These are phyloP conservation scores for Cyberlindnera lachancei DNA, from an alignment of 805 yeast species.

Conservation along the genomic window DNA sequence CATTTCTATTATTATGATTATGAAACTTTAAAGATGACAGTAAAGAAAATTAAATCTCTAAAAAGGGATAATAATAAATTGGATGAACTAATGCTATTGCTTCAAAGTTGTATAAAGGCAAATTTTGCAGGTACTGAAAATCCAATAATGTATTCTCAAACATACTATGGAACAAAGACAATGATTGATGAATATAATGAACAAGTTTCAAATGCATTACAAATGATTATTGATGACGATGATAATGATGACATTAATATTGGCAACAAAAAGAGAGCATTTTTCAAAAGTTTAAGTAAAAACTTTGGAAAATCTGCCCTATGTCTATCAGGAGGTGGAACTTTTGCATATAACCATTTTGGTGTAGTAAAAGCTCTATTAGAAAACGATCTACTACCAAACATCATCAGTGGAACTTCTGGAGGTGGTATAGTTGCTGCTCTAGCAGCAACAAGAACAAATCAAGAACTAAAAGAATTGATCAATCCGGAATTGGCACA, in stretches of 20 bases:
- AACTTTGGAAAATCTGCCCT: conserved; percentile 69
- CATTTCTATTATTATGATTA: conserved; percentile 63
- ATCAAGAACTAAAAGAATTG: conserved; percentile 51
- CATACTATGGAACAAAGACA: conserved; percentile 67
- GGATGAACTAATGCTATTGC: conserved; percentile 43
- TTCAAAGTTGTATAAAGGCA: conserved; percentile 61
- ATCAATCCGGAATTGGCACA: conserved; percentile 51
- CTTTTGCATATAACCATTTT: conserved; percentile 70
- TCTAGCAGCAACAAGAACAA: conserved; percentile 58
- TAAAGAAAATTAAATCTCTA: conserved; percentile 29
- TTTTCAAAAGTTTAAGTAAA: conserved; percentile 51
- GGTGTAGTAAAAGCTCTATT: conserved; percentile 68
- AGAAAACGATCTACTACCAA: conserved; percentile 60
- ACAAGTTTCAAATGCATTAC: conserved; percentile 43
- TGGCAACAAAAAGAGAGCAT: conserved; percentile 43
- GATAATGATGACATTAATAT: conserved; percentile 29
- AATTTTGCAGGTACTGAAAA: conserved; percentile 79
- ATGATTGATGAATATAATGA: conserved; percentile 47
- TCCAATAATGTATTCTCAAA: conserved; percentile 60
- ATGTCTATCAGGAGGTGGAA: conserved; percentile 73
- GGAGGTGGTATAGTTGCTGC: conserved; percentile 81
- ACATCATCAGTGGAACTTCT: conserved; percentile 67
- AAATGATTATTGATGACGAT: conserved; percentile 33
- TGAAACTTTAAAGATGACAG: conserved; percentile 45
- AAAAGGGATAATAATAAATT: conserved; percentile 22